A percentile compares a stretch with the other conserved stretches of the same genome.
These are phyloP conservation scores for Chiua sp. DNA, from an alignment of 1,284 basidiomycete species.

Conservation along the genomic window DNA sequence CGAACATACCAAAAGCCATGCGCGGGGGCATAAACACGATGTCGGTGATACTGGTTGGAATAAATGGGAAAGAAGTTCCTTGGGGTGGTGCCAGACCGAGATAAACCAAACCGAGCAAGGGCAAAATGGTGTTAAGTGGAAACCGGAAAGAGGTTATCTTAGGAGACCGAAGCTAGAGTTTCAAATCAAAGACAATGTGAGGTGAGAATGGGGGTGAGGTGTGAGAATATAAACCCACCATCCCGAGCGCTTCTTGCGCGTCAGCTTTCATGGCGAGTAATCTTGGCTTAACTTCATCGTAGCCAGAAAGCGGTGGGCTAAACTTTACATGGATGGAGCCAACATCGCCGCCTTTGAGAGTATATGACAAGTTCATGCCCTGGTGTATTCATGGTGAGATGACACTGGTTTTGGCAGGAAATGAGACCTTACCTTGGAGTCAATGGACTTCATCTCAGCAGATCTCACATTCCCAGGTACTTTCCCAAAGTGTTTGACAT, in stretches of 20 bases:
- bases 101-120: constrained; percentile 39
- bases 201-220: not conserved
- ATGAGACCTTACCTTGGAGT: constrained; percentile 54
- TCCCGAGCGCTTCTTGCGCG: constrained; percentile 72
- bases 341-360: constrained; percentile 47
- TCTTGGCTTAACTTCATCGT: constrained; percentile 81
- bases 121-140: constrained; percentile 33
- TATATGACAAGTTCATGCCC: constrained; percentile 75
- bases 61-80: constrained; percentile 31
- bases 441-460: constrained; percentile 70
- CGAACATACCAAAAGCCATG: constrained; percentile 16
- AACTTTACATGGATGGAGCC: constrained; percentile 56
- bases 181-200: not conserved
- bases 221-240: constrained; percentile 52
- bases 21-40: constrained; percentile 28
- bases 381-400: constrained; percentile 29
- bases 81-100: constrained; percentile 43
- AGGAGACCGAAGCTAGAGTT: constrained; percentile 61
- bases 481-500: constrained; percentile 76
- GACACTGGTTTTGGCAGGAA: not conserved
- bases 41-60: constrained; percentile 33
- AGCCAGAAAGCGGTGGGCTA: constrained; percentile 70
- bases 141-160: constrained; percentile 61
- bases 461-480: constrained; percentile 55
- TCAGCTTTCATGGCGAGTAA: constrained; percentile 68